Base-by-base conservation (phyloP, 352 stramenopile genomes). In the Plasmopara muralis region DNA sequence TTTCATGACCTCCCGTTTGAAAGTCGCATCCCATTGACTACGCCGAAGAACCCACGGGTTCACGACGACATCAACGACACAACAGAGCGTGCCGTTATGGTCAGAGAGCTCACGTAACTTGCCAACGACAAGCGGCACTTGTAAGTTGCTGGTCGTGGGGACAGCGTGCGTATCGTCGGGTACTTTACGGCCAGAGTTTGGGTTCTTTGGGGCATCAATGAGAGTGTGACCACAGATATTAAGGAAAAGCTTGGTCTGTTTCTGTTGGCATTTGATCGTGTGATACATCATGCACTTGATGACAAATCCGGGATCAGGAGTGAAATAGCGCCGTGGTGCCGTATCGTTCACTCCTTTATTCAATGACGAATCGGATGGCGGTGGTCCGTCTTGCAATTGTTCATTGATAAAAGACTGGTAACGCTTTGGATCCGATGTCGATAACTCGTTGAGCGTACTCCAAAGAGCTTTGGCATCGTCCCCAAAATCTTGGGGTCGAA, bases 401-500 rank as follows among this genome's bases (percentile, higher is more conserved):
- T 88, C 77, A n/a, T 72, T 66, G 55, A 93, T 88, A 53, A 93
- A 93, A 15, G 69, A 66, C 50, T 88, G 71, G 62, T 93, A 93
- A 37, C 67, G 67, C 31, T 62, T 68, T 1, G 79, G 82, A 47
- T 94, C 82, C 18, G 72, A 82, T 15, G 64, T 52, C 0, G 82
- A 77, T 69, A 94, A 78, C 16, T 83, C 64, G 45, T 90, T 77
- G 7, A 93, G 77, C 18, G 81, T 80, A 25, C 76, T 70, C 83
- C 83, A 94, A 33, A 94, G 52, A 5, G 62, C 53, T 41, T 83
- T 69, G 13, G 82, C 81, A 25, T 91, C 74, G 33, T 64, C 61
- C 15, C 79, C 74, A 33, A 92, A 77, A 46, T 89, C 75, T 50
- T 76, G 68, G 4, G 78, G 57, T 18, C 81, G 66, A 15, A 93